Base-by-base conservation (phyloP, 345 rosid genomes). In the Eucalyptus rudis region DNA sequence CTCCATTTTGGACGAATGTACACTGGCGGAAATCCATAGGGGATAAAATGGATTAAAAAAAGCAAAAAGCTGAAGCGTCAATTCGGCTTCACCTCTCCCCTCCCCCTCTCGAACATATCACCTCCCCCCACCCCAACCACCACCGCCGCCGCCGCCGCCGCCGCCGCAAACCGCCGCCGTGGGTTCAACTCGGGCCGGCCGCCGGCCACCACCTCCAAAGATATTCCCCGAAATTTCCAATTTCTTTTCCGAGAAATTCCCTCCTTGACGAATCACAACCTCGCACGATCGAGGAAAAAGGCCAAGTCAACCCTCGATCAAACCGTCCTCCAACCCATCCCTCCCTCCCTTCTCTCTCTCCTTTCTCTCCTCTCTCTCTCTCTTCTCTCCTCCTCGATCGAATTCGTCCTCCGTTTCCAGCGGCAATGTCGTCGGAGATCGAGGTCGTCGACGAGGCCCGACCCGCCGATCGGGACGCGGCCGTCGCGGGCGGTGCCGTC, bases 371-470 rank as follows among this genome's bases (percentile, higher is more conserved):
- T n/a, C n/a, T n/a, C n/a, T n/a, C 17, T 44, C 27, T 40, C 33
- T 25, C 45, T 40, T 54, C 33, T 40, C 13, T 17, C 49, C 12
- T 31, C 8, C 27, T 27, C n/a, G 52, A 86, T 31, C 56, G 71
- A 66, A 24, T 56, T 56, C 29, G 29, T 24, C 29, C 44, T 31
- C 44, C 33, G 66, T 47, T 80, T 33, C 51, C 44, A 49, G 54
- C 66, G 49, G 66, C 90, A 62, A 98, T 98, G 99, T 94, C 99
- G 20, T 98, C 99, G 91, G 99, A 98, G 98, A 96, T 98, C 92
- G 99, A 97, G 94, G 98, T 97, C n/a, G 97, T 97, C 14, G 98
- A 94, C 88, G 97, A 92, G 90, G 96, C 91, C 83, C 91, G 90
- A 87, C 90, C 93, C 54, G 89, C 90, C 22, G 90, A 92, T 47